Percentiles rank a stretch among this genome's conserved stretches.
Evolutionary conservation across 768 basidiomycete genomes (phyloP).

Genomic region (Hypsizygus marmoreus): DNA sequence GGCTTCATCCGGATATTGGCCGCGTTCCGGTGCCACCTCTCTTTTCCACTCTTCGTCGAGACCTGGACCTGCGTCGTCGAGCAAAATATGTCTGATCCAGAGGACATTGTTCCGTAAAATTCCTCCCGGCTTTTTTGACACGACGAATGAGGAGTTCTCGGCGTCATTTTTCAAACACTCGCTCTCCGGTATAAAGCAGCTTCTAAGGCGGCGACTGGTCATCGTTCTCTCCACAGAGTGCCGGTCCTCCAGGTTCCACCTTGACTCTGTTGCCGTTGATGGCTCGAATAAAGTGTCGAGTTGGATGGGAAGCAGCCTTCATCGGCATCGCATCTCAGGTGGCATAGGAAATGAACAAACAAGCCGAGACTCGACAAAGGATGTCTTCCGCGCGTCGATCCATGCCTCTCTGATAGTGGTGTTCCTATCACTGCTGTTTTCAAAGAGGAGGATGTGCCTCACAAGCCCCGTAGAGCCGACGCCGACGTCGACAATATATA

Average conservation of each 20-base stretch:
- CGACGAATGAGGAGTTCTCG: slow-evolving; percentile 23
- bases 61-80: slow-evolving; percentile 23
- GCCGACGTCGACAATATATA: slow-evolving; percentile 34
- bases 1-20: background rate
- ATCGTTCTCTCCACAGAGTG: slow-evolving; percentile 11
- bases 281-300: background rate
- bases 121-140: slow-evolving; percentile 17
- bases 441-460: slow-evolving; percentile 30
- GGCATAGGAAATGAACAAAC: background rate
- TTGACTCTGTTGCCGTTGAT: background rate
- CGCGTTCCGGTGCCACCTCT: background rate
- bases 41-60: slow-evolving; percentile 4
- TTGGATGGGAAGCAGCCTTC: background rate
- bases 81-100: slow-evolving; percentile 22
- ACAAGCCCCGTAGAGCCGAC: slow-evolving; percentile 27
- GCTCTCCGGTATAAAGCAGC: slow-evolving; percentile 26
- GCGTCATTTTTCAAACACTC: slow-evolving; percentile 27
- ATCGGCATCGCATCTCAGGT: too few species aligned
- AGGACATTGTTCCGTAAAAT: slow-evolving; percentile 28
- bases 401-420: slow-evolving; percentile 22
- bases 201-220: slow-evolving; percentile 19
- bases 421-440: slow-evolving; percentile 23
- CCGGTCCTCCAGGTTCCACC: slow-evolving; percentile 20
- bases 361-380: slow-evolving; percentile 22
- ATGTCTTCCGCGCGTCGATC: slow-evolving; percentile 17